Conservation (phyloP, 2,329 filamentous ascomycete species). For the Venturia pyrina region DNA sequence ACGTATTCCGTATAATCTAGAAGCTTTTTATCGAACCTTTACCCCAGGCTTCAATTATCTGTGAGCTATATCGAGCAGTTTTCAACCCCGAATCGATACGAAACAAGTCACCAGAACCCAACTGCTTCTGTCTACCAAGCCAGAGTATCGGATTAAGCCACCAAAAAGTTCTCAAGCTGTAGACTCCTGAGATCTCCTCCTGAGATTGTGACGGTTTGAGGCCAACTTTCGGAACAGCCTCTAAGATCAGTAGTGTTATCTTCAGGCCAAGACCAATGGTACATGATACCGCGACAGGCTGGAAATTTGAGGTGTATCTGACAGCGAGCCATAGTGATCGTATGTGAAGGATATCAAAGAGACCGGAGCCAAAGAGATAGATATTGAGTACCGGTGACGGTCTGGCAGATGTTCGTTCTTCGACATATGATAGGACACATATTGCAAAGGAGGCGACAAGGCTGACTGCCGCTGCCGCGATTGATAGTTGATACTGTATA, state of each 20-base stretch:
- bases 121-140: constrained; percentile 19
- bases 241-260: not conserved
- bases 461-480: not conserved
- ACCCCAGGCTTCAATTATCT: not conserved
- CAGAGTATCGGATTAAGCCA: constrained; percentile 28
- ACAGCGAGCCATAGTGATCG: constrained; percentile 17
- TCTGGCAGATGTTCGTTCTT: not conserved
- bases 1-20: not conserved
- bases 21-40: not conserved
- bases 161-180: constrained; percentile 24
- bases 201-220: not conserved
- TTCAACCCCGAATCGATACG: constrained; percentile 13
- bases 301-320: constrained; percentile 17
- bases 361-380: constrained; percentile 1
- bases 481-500: not conserved
- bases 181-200: constrained; percentile 16
- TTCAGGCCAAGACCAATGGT: not conserved
- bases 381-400: not conserved
- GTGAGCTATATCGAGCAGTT: not conserved
- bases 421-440: not conserved
- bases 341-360: constrained; percentile 16
- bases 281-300: constrained; percentile 18
- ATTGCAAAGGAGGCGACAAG: not conserved
- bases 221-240: not conserved
- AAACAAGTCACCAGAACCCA: constrained; percentile 18